Evolutionary conservation across 2,329 filamentous ascomycete genomes (phyloP), one percentile per base, ranked within the genome.

Genomic region (Neophaeococcomyces aloes): DNA sequence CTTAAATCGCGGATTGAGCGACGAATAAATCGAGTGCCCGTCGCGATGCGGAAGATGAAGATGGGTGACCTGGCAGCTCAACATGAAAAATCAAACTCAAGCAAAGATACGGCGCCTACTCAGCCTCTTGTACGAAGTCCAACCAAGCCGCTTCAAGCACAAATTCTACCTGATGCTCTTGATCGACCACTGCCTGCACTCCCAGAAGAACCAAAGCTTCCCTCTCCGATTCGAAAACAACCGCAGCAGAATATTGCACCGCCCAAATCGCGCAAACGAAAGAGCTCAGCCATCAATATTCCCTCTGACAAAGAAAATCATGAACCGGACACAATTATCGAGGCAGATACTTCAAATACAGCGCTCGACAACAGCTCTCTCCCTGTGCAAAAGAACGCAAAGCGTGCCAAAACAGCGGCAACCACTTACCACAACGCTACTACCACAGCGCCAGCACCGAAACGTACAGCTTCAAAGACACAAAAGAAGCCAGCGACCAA

Each of bases 11-110:
- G 89, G 48, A 81, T 98, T 41, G 88, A 95, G 63, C 83, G 94
- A 66, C 84, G 91, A 65, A 76, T 96, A 61, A 94, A 95, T 60
- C 81, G 91, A 42, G 91, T 96, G 41, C 91, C 91, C 6, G 75
- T 78, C 55, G 74, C 80, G 13, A 67, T 94, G 50, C 80, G 89
- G 47, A 84, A 82, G 57, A 73, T 78, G 49, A 93, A 78, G 45
- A 89, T 98, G 73, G 79, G 79, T 44, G 88, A 94, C 34, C 70
- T 96, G 7, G 49, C 51, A 38, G 54, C 54, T 37, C 56, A 59
- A 41, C 56, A 59, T 27, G 36, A 47, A 40, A 50, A 53, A 33
- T 37, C 52, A 76, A 72, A 76, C 77, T 25, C 8, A 11, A 35
- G 29, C 19, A 29, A 19, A 7, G 65, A 52, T 66, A 57, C 44